phyloP scores from a whole-genome alignment of 495 filamentous ascomycete species.

The Hypoxylon rickii region DNA sequence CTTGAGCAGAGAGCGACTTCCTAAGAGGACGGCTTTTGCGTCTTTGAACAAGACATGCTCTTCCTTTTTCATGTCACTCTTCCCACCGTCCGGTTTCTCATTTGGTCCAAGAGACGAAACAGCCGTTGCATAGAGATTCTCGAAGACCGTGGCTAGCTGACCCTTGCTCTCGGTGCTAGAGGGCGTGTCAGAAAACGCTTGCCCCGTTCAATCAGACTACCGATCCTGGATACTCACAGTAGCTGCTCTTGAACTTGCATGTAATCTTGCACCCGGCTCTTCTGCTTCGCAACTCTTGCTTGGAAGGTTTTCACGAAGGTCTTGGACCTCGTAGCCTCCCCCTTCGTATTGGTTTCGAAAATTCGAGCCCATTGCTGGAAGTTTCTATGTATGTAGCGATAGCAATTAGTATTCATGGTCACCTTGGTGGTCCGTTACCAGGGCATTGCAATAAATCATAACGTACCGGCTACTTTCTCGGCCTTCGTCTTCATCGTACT shows the following conservation, averaged over 20 bases:
- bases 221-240: too few species aligned
- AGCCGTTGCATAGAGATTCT: conserved; percentile 5
- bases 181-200: neutral
- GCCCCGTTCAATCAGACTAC: too few species aligned
- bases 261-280: conserved; percentile 13
- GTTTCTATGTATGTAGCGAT: too few species aligned
- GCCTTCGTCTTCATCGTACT: conserved; percentile 45
- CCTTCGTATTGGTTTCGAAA: conserved; percentile 24
- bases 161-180: conserved; percentile 14
- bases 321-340: conserved; percentile 37
- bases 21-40: conserved; percentile 13
- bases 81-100: neutral
- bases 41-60: conserved; percentile 28
- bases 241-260: conserved; percentile 22
- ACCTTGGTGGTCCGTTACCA: too few species aligned
- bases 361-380: conserved; percentile 35
- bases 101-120: neutral
- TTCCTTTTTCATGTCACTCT: conserved; percentile 17
- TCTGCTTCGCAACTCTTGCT: conserved; percentile 16
- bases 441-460: too few species aligned
- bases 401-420: too few species aligned
- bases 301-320: conserved; percentile 37
- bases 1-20: conserved; percentile 18
- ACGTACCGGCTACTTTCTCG: conserved; percentile 40
- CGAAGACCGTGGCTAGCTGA: conserved; percentile 4